Conservation (phyloP, 2,329 filamentous ascomycete species). For the Aspergillus sojae region DNA sequence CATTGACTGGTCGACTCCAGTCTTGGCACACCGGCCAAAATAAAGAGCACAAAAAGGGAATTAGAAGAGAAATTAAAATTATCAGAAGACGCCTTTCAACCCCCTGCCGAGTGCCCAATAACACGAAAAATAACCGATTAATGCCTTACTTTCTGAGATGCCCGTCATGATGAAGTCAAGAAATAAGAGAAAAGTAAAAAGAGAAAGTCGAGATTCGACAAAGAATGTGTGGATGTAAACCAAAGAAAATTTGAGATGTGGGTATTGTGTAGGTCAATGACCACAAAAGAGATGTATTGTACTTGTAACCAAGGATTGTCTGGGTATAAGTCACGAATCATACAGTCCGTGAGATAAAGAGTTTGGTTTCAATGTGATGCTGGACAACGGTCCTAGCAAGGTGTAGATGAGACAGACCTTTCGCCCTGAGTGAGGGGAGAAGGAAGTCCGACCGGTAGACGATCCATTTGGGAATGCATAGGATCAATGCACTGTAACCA, state of each 20-base stretch:
- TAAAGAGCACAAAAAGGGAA: slow-evolving; percentile 10
- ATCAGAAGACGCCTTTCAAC: slow-evolving; percentile 17
- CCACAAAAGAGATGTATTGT: slow-evolving; percentile 4
- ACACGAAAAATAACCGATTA: slow-evolving; percentile 18
- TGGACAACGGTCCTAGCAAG: not conserved
- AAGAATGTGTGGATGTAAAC: slow-evolving; percentile 9
- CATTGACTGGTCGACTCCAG: slow-evolving; percentile 8
- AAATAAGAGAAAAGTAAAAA: not conserved
- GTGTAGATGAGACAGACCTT: not conserved
- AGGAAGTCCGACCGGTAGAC: not conserved
- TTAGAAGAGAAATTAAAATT: slow-evolving; percentile 16
- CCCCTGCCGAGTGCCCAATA: slow-evolving; percentile 16
- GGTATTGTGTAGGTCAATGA: not conserved
- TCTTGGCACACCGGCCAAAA: slow-evolving; percentile 8
- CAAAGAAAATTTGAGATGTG: slow-evolving; percentile 1
- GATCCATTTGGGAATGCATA: slow-evolving; percentile 8
- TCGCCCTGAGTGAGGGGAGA: not conserved
- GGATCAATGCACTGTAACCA: slow-evolving; percentile 6
- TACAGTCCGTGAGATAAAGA: not conserved
- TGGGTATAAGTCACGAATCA: not conserved
- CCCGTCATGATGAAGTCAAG: slow-evolving; percentile 4
- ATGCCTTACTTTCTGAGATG: slow-evolving; percentile 5
- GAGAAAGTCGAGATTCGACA: slow-evolving; percentile 3
- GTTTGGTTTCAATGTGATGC: not conserved
- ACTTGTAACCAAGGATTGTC: not conserved